Base-by-base conservation (phyloP, 2,329 filamentous ascomycete genomes). In the Colletotrichum brevisporum region DNA sequence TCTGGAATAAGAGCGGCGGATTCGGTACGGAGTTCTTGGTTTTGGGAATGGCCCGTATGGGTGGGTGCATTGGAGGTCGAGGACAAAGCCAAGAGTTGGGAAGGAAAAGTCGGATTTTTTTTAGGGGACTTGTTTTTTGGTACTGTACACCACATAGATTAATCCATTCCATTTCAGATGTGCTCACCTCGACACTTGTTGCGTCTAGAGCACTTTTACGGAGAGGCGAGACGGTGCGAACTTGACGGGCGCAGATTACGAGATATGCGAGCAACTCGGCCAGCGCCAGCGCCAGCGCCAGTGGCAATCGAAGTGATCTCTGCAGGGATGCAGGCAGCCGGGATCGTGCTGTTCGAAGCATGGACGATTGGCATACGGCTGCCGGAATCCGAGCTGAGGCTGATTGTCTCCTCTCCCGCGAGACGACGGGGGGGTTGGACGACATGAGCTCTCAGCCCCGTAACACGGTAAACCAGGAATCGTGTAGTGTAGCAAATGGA, bases 271-370 rank as follows among this genome's bases (percentile, higher is more conserved):
- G 36, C 39, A 53, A 15, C 41, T 41, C 45, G 31, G 31, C 31
- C 31, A 9, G 8, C 2, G 31, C 31, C 31, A 36, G 31, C 10
- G 31, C 31, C 31, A 36, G 31, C 10, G 48, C 24, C 27, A 48
- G 48, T 15, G 53, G 41, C 36, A 56, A 56, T 61, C 45, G 26
- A 67, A 27, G 51, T 21, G 51, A 69, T 67, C 62, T 60, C 45
- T 69, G 56, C 63, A 69, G 63, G 67, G 67, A 61, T 69, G 63
- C 67, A 60, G 18, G n/a, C n/a, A 45, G 51, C 62, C 62, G 66
- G 55, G 55, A 69, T 66, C 55, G 43, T 66, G 62, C 61, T 45
- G 54, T 6, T 56, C 45, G 67, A 36, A 52, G 43, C 27, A n/a
- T 56, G 43, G 24, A 61, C 55, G 62, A 67, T 67, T 61, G 62